These are phyloP conservation scores for Lepraria neglecta DNA, from an alignment of 495 filamentous ascomycete species.

Conservation along the genomic window DNA sequence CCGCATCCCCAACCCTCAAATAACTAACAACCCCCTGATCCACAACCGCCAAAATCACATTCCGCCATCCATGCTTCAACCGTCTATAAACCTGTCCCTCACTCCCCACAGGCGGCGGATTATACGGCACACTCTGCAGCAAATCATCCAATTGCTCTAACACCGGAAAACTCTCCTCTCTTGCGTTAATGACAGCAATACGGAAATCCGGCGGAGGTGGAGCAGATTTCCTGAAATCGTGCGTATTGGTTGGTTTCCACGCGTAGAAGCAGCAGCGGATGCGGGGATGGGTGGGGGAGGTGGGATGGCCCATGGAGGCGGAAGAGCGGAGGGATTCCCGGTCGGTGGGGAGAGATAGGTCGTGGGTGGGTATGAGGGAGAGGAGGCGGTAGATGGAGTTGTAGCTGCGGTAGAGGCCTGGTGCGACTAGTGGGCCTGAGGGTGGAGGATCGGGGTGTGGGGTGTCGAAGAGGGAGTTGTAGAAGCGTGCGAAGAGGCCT, in stretches of 20 bases:
- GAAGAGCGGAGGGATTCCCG: constrained; percentile 21
- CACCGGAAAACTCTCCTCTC: constrained; percentile 62
- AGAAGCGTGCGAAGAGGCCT: constrained; percentile 40
- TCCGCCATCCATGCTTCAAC: constrained; percentile 79
- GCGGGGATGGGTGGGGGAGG: constrained; percentile 34
- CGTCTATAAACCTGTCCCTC: constrained; percentile 53
- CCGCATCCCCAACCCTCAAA: constrained; percentile 68
- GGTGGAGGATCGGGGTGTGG: constrained; percentile 18
- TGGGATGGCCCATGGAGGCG: constrained; percentile 16
- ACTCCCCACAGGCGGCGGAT: constrained; percentile 47
- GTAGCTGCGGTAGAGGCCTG: constrained; percentile 76
- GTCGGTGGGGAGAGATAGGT: constrained; percentile 38
- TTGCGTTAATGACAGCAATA: constrained; percentile 71
- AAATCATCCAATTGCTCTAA: constrained; percentile 62
- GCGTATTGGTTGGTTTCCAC: constrained; percentile 60
- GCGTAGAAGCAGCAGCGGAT: constrained; percentile 69
- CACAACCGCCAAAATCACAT: constrained; percentile 78
- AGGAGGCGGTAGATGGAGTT: constrained; percentile 66
- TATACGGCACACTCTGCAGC: constrained; percentile 59
- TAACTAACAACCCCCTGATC: constrained; percentile 89
- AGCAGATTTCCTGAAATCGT: constrained; percentile 64
- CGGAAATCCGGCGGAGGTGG: constrained; percentile 75
- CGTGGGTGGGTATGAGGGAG: constrained; percentile 66
- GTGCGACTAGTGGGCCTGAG: constrained; percentile 63
- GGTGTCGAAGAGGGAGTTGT: constrained; percentile 33